Base-by-base conservation (phyloP, 140 eudicot species). In the Flaveria floridana region DNA sequence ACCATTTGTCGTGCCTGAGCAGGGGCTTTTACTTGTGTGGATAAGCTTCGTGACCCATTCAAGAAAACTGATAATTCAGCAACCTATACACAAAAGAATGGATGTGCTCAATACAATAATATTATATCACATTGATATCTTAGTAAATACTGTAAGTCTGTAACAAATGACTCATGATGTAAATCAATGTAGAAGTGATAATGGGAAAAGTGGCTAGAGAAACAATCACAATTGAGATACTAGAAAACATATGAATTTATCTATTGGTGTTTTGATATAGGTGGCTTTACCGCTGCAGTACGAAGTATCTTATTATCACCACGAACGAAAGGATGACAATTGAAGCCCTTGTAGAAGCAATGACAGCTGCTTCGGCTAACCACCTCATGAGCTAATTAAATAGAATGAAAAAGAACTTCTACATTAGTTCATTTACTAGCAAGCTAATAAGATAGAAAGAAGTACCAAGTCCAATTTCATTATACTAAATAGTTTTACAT, bases 1-100 rank as follows among this genome's bases (percentile, higher is more conserved):
- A 92, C 98, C 95, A 75, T 86, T 84, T 86, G 71, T 5, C 85
- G 90, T 34, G 85, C 85, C 84, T 89, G 95, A 52, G 95, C 85
- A 74, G 95, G 90, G 53, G 89, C 85, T 74, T 84, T 85, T 56
- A 84, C 86, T 80, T 85, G 89, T 20, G 86, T 84, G 62, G 96
- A 78, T 10, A 76, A 56, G 66, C 75, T 78, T 70, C 97, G 85
- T 55, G 78, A 78, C 55, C 75, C 78, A 64, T 72, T 58, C 61
- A 76, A 61, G 25, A 78, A 82, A 58, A 71, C 47, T 42, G 89
- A 65, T 44, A 76, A 68, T 41, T 75, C 84, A 74, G 84, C 65
- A 71, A 78, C 90, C 98, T 93, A 77, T 71, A 86, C n/a, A 42
- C 19, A 67, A 81, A 70, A 61, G n/a, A 76, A 44, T 37, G 53